Conservation (phyloP, 306 rosid genomes). For the Crataegus laevigata region DNA sequence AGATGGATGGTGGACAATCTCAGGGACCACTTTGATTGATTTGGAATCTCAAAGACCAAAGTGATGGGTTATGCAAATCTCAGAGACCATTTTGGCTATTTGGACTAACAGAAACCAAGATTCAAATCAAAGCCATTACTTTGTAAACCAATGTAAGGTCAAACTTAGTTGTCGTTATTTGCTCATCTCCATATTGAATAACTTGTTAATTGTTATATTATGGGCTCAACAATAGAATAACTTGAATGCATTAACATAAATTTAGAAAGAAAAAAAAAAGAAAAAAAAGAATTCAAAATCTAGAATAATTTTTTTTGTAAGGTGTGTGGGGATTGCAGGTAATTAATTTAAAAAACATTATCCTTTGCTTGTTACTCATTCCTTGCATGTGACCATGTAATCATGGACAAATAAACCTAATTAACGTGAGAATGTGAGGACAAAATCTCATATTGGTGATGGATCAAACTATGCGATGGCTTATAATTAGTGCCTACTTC, state of each 20-base stretch:
- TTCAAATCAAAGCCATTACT: background rate
- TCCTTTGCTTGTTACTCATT: background rate
- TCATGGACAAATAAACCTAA: background rate
- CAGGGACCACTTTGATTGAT: too few species aligned
- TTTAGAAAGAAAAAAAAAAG: background rate
- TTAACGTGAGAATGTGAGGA: too few species aligned
- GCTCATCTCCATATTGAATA: background rate
- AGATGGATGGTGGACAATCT: too few species aligned
- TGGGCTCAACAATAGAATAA: background rate
- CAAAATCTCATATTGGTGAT: too few species aligned
- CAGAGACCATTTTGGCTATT: too few species aligned
- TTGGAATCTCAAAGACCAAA: too few species aligned
- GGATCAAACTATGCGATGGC: too few species aligned
- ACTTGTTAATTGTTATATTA: background rate
- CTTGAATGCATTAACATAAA: background rate
- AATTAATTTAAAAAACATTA: background rate
- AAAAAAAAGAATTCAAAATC: background rate
- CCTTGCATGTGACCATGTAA: background rate
- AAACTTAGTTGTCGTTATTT: background rate
- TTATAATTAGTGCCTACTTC: too few species aligned
- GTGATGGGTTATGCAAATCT: too few species aligned
- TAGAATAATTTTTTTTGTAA: background rate
- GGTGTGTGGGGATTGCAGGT: background rate
- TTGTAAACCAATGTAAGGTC: background rate
- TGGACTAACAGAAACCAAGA: too few species aligned